Percentiles rank a stretch among this genome's conserved stretches.
These are phyloP conservation scores for Syzygium oleosum DNA, from an alignment of 345 rosid species.

Conservation along the genomic window DNA sequence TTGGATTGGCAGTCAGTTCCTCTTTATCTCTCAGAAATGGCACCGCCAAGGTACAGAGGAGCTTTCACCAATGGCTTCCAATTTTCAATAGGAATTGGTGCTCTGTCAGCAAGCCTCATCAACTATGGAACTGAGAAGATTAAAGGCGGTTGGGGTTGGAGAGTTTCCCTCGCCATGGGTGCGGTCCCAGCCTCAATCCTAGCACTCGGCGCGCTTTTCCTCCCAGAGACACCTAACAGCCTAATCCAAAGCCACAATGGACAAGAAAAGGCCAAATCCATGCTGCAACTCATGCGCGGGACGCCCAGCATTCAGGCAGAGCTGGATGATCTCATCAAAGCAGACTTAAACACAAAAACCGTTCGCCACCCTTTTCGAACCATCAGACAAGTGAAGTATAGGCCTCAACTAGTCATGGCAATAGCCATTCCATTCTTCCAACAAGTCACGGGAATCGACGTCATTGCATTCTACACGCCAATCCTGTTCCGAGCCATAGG, in stretches of 20 bases:
- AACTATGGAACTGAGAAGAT: constrained; percentile 66
- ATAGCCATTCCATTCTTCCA: constrained; percentile 62
- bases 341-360: constrained; percentile 20
- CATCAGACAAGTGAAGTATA: constrained; percentile 30
- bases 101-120: constrained; percentile 38
- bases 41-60: constrained; percentile 69
- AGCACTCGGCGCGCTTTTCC: constrained; percentile 50
- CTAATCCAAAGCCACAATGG: constrained; percentile 28
- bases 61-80: constrained; percentile 73
- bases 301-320: constrained; percentile 43
- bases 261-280: constrained; percentile 26
- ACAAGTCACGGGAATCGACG: constrained; percentile 70
- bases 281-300: constrained; percentile 54
- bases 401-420: constrained; percentile 74
- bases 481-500: constrained; percentile 62
- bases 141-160: constrained; percentile 60
- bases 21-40: constrained; percentile 75
- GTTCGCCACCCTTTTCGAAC: constrained; percentile 27
- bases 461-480: constrained; percentile 68
- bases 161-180: constrained; percentile 60
- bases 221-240: constrained; percentile 73
- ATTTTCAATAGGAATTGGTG: constrained; percentile 50
- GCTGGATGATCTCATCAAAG: constrained; percentile 49
- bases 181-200: constrained; percentile 60
- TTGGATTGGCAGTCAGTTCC: constrained; percentile 57